Conservation (phyloP, 345 rosid genomes). For the Pugionium cornutum region DNA sequence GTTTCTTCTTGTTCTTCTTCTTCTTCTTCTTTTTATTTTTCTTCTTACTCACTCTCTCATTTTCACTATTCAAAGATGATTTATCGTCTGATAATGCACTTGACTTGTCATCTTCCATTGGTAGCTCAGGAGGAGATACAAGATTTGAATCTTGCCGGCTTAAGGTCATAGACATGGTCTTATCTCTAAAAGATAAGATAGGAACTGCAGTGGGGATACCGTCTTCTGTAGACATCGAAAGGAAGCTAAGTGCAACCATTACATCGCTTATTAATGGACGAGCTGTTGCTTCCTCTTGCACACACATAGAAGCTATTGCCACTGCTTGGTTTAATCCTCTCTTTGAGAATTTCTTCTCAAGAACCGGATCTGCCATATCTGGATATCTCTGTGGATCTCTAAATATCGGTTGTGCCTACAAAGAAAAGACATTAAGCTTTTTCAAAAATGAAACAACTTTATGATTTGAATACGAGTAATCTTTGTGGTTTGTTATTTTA, state of each 20-base stretch:
- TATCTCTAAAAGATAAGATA: conserved; percentile 35
- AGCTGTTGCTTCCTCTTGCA: conserved; percentile 69
- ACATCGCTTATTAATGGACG: conserved; percentile 83
- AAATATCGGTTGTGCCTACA: conserved; percentile 70
- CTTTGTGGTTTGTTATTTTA: conserved; percentile 2
- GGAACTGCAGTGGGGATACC: conserved; percentile 38
- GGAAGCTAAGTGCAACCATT: conserved; percentile 67
- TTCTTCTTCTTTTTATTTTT: conserved; percentile 2
- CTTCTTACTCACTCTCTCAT: not conserved
- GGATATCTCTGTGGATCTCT: conserved; percentile 68
- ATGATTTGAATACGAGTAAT: conserved; percentile 5
- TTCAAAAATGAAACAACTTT: not conserved
- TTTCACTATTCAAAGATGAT: not conserved
- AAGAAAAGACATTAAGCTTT: not conserved
- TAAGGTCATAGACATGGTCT: conserved; percentile 41
- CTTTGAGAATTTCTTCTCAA: conserved; percentile 54
- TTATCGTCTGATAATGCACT: conserved; percentile 24
- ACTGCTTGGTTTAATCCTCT: conserved; percentile 78
- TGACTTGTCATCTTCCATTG: conserved; percentile 17
- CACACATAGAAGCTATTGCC: conserved; percentile 87
- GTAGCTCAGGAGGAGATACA: not conserved
- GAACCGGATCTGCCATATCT: conserved; percentile 70
- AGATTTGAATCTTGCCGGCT: conserved; percentile 32
- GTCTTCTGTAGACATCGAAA: conserved; percentile 43
- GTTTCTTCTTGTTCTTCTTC: conserved; percentile 1